phyloP scores from a whole-genome alignment of 768 basidiomycete species.

The Pisolithus sp. region DNA sequence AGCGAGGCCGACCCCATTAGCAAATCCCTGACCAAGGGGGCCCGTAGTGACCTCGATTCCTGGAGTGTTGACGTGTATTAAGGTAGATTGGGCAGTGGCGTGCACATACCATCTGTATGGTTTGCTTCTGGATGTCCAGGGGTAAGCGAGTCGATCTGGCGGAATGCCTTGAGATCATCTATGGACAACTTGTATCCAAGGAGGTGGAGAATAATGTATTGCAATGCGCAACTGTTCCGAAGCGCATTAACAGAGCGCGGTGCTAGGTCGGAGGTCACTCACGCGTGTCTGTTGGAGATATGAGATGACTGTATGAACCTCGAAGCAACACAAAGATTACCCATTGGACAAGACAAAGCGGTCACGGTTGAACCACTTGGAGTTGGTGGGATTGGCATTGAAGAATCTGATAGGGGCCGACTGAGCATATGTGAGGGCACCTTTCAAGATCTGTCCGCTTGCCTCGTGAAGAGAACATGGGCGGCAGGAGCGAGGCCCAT shows the following conservation, averaged over 20 bases:
- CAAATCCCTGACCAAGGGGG: constrained; percentile 91
- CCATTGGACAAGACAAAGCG: constrained; percentile 96
- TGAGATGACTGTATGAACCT: constrained; percentile 7
- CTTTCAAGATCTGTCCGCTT: constrained; percentile 1
- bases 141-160: constrained; percentile 83
- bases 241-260: not conserved
- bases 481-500: constrained; percentile 89
- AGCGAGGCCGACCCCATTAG: constrained; percentile 89
- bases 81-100: not conserved
- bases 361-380: constrained; percentile 95
- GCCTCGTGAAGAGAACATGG: constrained; percentile 78
- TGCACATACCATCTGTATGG: constrained; percentile 52
- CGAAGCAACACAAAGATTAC: constrained; percentile 37
- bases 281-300: constrained; percentile 58
- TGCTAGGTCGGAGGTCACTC: constrained; percentile 21
- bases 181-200: constrained; percentile 87
- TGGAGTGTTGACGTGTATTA: constrained; percentile 18
- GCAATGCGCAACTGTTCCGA: constrained; percentile 75
- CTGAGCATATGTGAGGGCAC: not conserved
- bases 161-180: constrained; percentile 91
- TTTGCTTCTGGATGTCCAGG: constrained; percentile 87
- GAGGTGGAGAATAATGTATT: constrained; percentile 88
- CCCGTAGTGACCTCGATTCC: constrained; percentile 91
- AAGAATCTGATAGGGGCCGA: constrained; percentile 50
- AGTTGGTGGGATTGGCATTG: constrained; percentile 81